A percentile compares a stretch with the other conserved stretches of the same genome.
phyloP scores from a whole-genome alignment of 495 filamentous ascomycete genomes.

The Xylaria telfairii region DNA sequence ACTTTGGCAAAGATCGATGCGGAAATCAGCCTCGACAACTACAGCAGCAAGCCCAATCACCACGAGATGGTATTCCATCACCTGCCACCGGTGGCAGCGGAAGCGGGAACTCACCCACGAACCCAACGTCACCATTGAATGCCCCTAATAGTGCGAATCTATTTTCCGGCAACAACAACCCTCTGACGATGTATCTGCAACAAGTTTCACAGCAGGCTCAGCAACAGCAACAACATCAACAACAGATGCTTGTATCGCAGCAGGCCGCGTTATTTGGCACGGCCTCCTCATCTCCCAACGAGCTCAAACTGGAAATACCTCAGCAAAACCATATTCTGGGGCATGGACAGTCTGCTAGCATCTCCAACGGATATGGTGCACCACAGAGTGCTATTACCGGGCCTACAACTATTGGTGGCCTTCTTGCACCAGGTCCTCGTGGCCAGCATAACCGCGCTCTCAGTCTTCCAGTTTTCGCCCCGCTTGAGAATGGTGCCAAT shows the following conservation, averaged over 20 bases:
- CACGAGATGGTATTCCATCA: conserved; percentile 70
- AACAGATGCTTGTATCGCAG: conserved; percentile 64
- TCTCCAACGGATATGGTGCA: conserved; percentile 60
- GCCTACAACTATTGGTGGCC: conserved; percentile 71
- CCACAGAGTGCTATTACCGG: conserved; percentile 59
- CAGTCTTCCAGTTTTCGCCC: conserved; percentile 73
- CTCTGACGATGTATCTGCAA: conserved; percentile 90
- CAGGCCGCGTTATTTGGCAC: conserved; percentile 67
- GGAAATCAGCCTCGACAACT: conserved; percentile 92
- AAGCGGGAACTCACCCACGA: conserved; percentile 59
- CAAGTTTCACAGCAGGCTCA: conserved; percentile 82
- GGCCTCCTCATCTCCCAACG: conserved; percentile 61
- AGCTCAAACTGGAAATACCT: conserved; percentile 59
- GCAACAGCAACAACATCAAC: conserved; percentile 75
- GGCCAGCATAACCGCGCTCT: conserved; percentile 83
- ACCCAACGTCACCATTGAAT: conserved; percentile 42
- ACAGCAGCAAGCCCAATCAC: conserved; percentile 68
- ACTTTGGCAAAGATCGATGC: conserved; percentile 98
- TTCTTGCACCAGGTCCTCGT: conserved; percentile 74
- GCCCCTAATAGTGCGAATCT: conserved; percentile 59
- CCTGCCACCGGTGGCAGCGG: conserved; percentile 66
- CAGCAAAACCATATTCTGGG: conserved; percentile 58
- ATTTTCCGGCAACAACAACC: conserved; percentile 85
- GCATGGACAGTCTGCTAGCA: conserved; percentile 68
- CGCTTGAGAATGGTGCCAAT: conserved; percentile 57